Base-by-base conservation (phyloP, 129 eudicot genomes). In the Centrapalus pauciflorus region DNA sequence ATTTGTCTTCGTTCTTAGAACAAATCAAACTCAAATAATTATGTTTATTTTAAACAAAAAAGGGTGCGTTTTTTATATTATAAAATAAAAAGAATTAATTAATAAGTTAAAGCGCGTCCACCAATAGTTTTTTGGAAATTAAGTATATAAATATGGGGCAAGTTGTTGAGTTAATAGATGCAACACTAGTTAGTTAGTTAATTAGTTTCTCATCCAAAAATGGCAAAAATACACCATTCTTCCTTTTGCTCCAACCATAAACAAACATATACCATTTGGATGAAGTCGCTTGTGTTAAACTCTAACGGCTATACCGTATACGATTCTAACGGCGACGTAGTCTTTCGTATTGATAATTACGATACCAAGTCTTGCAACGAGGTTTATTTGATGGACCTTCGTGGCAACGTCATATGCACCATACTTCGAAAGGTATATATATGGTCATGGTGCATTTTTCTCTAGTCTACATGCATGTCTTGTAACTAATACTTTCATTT, bases 281-380 rank as follows among this genome's bases (percentile, higher is more conserved):
- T 88, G 96, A 88, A 88, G 69, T 88, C 96, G 12, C 87, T 88
- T 13, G 92, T 88, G 5, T 56, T 82, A 20, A 84, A 85, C 66
- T 77, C 92, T 5, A 80, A 85, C 32, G 96, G 96, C 6, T 85
- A 73, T 45, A 85, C 96, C 0, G 77, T 88, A 3, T 88, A 64
- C 21, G 71, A 88, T 65, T 77, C 93, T 7, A 46, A 55, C 0
- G 96, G 93, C 19, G 48, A 78, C 1, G 69, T 88, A 4, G 84
- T 82, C 37, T 88, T 71, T 70, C 92, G 96, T 13, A 82, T 88
- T 4, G 96, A 88, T 46, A 88, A 88, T 67, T 88, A 88, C n/a
- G 79, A 80, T 56, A 30, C 43, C 69, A 85, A 72, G 69, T 55
- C 67, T 35, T 67, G 83, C 52, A 80, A 65, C 12, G 81, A 82